Base-by-base conservation (phyloP, 257 asterid genomes). In the Jasminum sambac region DNA sequence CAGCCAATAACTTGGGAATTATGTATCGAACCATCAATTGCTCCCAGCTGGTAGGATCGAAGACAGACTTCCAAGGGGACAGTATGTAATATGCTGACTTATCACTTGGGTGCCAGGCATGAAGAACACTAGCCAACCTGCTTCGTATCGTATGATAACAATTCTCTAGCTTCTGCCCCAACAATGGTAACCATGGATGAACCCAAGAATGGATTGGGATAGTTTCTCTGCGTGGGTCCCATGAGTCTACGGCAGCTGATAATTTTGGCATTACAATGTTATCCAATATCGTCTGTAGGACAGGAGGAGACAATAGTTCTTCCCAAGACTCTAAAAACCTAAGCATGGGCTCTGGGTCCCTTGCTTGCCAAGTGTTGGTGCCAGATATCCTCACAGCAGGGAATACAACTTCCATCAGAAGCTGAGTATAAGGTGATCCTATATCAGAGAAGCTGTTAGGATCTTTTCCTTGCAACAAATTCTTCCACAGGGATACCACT, bases 301-400 rank as follows among this genome's bases (percentile, higher is more conserved):
- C 89, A 21, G 78, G 68, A 52, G 95, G 70, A 24, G 99, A 89
- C 74, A 94, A 73, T 61, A 94, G 82, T 42, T 76, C 84, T 71
- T 90, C 97, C 98, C 97, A 94, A 14, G 91, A 85, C 42, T 94
- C 97, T 77, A 94, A 75, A 80, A 87, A 86, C 82, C 84, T 76
- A 55, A 94, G 89, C 96, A 89, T 91, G 64, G 97, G 93, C 74
- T 94, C 95, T 9, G 95, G 90, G 39, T 94, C 92, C 74, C 96
- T 81, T 62, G 97, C 95, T 72, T 88, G 93, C 97, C 97, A 94
- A 38, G 92, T 87, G 59, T 91, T 89, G 69, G 95, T 91, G 43
- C 97, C 96, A 37, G 91, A 91, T 76, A 94, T 91, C 78, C 98
- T 89, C 76, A 94, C 90, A 0, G 96, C 99, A 58, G 99, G 97